Conservation (phyloP, 2,329 filamentous ascomycete species). For the Fusarium mangiferae region DNA sequence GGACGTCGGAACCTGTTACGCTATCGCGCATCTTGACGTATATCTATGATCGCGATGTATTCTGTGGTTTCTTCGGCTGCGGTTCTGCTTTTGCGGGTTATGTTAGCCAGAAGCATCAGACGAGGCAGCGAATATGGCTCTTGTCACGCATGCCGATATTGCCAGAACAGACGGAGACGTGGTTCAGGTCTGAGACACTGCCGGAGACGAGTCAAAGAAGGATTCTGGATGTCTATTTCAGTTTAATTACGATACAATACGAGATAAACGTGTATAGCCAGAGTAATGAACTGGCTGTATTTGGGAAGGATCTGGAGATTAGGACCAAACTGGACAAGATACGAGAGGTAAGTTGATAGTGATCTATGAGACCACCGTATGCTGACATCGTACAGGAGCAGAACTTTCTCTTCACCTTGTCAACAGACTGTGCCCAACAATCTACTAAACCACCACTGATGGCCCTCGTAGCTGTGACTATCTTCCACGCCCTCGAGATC, state of each 20-base stretch:
- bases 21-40: conserved; percentile 6
- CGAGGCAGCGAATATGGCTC: conserved; percentile 8
- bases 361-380: fast-evolving
- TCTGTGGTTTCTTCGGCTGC: conserved; percentile 11
- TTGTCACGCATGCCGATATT: conserved; percentile 1
- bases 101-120: conserved; percentile 10
- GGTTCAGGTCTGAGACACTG: not conserved
- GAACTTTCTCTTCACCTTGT: not conserved
- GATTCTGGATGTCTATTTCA: conserved; percentile 3
- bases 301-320: not conserved
- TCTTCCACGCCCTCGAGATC: conserved; percentile 5
- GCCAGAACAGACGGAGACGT: not conserved
- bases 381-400: not conserved
- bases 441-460: not conserved
- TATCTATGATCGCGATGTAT: conserved; percentile 7
- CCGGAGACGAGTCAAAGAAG: not conserved
- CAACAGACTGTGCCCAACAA: not conserved
- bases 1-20: not conserved
- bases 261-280: conserved; percentile 17
- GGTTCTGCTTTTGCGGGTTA: not conserved
- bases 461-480: not conserved
- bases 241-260: not conserved
- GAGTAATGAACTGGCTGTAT: not conserved
- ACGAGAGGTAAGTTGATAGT: not conserved
- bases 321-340: not conserved